phyloP scores from a whole-genome alignment of 2,329 filamentous ascomycete genomes.

The Chaetomiaceae sp. region DNA sequence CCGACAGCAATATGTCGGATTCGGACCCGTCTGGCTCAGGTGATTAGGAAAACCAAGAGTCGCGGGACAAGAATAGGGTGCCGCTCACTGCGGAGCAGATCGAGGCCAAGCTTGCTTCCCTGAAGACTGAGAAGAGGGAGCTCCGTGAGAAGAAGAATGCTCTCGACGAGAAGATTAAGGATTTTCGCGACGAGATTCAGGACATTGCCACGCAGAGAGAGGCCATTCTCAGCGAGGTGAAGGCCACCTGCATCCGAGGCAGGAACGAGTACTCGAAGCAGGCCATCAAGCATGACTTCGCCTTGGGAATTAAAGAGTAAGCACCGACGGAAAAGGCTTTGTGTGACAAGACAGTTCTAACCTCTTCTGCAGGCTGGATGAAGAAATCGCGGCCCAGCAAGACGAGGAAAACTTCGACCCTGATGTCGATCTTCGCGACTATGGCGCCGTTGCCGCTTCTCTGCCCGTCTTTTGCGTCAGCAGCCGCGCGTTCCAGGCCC shows the following conservation, averaged over 20 bases:
- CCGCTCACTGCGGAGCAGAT: constrained; percentile 20
- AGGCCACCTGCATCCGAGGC: constrained; percentile 43
- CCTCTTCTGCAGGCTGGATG: constrained; percentile 39
- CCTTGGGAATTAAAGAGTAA: constrained; percentile 51
- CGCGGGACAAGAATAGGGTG: not conserved
- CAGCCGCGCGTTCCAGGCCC: constrained; percentile 10
- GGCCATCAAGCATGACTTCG: constrained; percentile 55
- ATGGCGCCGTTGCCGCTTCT: constrained; percentile 47
- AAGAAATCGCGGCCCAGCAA: constrained; percentile 45
- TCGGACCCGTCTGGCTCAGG: constrained; percentile 14
- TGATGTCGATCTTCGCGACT: constrained; percentile 45
- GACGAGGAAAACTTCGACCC: constrained; percentile 48
- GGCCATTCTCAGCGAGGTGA: constrained; percentile 27
- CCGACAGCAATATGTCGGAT: constrained; percentile 18
- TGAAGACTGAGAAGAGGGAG: constrained; percentile 25
- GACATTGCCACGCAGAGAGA: constrained; percentile 23
- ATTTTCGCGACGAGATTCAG: constrained; percentile 23
- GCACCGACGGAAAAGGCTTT: constrained; percentile 5
- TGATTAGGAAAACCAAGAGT: constrained; percentile 23
- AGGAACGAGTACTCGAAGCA: constrained; percentile 52
- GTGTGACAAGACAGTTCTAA: not conserved
- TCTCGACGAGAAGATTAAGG: constrained; percentile 10
- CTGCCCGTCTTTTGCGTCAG: constrained; percentile 59
- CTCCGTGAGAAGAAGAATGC: constrained; percentile 15
- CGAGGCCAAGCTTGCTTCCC: constrained; percentile 30